A percentile compares a stretch with the other conserved stretches of the same genome.
phyloP scores from a whole-genome alignment of 768 basidiomycete genomes.

The Tephrocybe sp. region DNA sequence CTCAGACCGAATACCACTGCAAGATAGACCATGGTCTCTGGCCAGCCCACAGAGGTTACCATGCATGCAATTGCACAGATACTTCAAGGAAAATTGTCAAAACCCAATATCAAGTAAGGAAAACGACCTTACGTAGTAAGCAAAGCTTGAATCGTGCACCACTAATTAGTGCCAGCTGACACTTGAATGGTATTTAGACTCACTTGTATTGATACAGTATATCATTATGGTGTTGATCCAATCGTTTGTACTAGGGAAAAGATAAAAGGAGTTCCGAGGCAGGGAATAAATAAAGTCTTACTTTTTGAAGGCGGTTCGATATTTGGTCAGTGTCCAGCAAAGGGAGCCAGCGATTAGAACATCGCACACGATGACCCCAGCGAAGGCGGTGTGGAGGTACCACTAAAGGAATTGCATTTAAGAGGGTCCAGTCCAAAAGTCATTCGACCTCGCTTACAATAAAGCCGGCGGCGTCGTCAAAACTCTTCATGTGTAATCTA shows the following conservation, averaged over 20 bases:
- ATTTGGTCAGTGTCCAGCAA: background rate
- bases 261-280: background rate
- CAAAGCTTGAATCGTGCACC: background rate
- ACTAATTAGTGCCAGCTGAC: background rate
- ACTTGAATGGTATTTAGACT: background rate
- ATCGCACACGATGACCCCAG: background rate
- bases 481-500: background rate
- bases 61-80: background rate
- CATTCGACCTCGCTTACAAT: background rate
- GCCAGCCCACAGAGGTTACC: background rate
- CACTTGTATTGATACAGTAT: constrained; percentile 1
- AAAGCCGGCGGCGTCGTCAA: background rate
- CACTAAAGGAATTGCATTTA: background rate
- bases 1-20: background rate
- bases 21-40: background rate
- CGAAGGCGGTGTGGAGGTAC: background rate
- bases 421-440: background rate
- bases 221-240: background rate
- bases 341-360: background rate
- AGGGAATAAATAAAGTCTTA: background rate
- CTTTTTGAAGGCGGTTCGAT: background rate
- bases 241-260: background rate
- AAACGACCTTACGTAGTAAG: background rate
- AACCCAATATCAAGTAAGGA: background rate
- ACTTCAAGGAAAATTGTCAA: background rate